Percentiles rank a stretch among this genome's conserved stretches.
phyloP scores from a whole-genome alignment of 495 filamentous ascomycete genomes.

The Daldinia childiae region DNA sequence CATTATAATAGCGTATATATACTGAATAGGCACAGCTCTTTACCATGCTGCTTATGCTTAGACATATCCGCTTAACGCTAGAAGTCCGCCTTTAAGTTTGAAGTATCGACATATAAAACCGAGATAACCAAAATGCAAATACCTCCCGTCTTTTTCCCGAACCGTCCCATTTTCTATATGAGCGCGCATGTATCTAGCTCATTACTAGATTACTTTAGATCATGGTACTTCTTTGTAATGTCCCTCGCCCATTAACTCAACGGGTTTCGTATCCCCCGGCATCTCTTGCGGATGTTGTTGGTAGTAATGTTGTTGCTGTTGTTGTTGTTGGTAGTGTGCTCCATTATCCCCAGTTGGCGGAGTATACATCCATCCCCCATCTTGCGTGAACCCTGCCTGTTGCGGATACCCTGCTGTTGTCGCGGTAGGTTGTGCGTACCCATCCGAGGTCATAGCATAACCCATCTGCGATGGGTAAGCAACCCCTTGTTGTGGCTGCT shows the following conservation, averaged over 20 bases:
- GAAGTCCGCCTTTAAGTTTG: background rate
- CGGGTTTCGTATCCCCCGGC: slow-evolving; percentile 27
- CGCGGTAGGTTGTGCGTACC: slow-evolving; percentile 8
- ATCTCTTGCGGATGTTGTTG: slow-evolving; percentile 32
- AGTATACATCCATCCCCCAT: slow-evolving; percentile 31
- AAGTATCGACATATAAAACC: background rate
- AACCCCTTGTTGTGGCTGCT: background rate
- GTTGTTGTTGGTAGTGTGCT: slow-evolving; percentile 13
- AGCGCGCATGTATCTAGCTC: background rate
- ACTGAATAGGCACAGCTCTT: background rate
- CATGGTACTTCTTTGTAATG: slow-evolving; percentile 42
- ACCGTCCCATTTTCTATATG: background rate
- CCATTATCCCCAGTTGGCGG: slow-evolving; percentile 3
- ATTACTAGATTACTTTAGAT: background rate
- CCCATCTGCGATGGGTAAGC: background rate
- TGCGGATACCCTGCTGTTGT: slow-evolving; percentile 11
- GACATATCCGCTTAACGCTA: background rate
- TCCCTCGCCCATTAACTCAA: slow-evolving; percentile 43
- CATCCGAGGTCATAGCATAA: slow-evolving; percentile 4
- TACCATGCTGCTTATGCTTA: background rate
- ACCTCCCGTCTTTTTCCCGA: background rate
- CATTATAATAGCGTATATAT: background rate
- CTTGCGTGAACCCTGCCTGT: slow-evolving; percentile 8
- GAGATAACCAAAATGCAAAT: background rate
- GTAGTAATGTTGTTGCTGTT: slow-evolving; percentile 15